Evolutionary conservation across 345 rosid genomes (phyloP), one percentile per base, ranked within the genome.

Genomic region (Lepidium aucheri): DNA sequence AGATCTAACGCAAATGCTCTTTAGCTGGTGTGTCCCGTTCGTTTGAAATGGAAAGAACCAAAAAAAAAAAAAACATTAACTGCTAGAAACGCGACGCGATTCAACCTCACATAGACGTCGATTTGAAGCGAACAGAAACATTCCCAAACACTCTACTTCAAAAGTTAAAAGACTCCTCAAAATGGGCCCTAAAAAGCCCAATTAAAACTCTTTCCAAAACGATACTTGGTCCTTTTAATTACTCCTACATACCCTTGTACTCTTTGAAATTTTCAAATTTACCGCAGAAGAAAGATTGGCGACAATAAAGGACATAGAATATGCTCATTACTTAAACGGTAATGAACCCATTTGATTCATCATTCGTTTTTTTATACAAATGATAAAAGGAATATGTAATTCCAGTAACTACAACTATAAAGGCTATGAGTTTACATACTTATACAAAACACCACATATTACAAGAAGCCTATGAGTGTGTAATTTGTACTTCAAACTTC

Each of bases 401-500:
- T 16, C 46, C 3, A 46, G 36, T 46, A 71, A 63, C 36, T 63
- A 63, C 50, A 70, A 9, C 50, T 53, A 62, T 44, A 45, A 24
- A 63, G 39, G 52, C 32, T 72, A 64, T 38, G 20, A 62, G 52
- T n/a, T 45, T 62, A 54, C 63, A 63, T 55, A 4, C 44, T 63
- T 63, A 12, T 47, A 63, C 59, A 44, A 56, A 35, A 40, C 65
- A 56, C 52, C 13, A 40, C 11, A 55, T 30, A 46, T 18, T 63
- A 45, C n/a, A 70, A 43, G 12, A 61, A 42, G 68, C 7, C 11
- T 24, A 53, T 3, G 18, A 15, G 9, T 52, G 55, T 35, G 33
- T 28, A 28, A 28, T 28, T 5, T 28, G 7, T 5, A 28, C 13
- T 58, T 63, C 80, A 85, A 39, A 69, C 84, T 74, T 84, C 77